A percentile compares a stretch with the other conserved stretches of the same genome.
Evolutionary conservation across 2,329 filamentous ascomycete species (phyloP).

Genomic region (Verticillium nubilum): DNA sequence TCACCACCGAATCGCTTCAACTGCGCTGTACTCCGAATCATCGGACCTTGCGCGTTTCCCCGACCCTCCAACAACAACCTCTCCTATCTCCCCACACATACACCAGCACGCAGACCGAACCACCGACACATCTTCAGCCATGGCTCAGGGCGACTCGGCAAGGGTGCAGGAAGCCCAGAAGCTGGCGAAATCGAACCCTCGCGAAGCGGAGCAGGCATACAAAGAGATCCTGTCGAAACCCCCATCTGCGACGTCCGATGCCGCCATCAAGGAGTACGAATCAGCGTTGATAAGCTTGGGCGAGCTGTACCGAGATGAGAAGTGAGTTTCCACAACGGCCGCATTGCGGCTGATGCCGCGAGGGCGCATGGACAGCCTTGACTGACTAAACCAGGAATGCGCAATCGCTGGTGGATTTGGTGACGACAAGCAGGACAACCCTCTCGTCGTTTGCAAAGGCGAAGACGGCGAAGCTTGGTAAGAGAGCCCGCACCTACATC

Average conservation of each 20-base stretch:
- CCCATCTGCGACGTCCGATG: slow-evolving; percentile 76
- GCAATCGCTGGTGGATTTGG: slow-evolving; percentile 80
- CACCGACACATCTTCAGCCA: slow-evolving; percentile 21
- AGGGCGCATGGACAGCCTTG: not conserved
- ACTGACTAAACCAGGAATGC: slow-evolving; percentile 51
- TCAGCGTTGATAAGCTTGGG: slow-evolving; percentile 80
- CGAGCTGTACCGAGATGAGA: slow-evolving; percentile 86
- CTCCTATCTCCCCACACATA: slow-evolving; percentile 1
- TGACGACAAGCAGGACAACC: slow-evolving; percentile 83
- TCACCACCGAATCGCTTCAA: slow-evolving; percentile 4
- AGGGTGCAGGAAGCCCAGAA: slow-evolving; percentile 86
- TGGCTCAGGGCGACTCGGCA: slow-evolving; percentile 54
- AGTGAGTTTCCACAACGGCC: slow-evolving; percentile 43
- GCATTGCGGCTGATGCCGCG: not conserved
- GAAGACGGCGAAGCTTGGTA: slow-evolving; percentile 97
- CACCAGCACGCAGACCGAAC: slow-evolving; percentile 16
- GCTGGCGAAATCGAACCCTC: slow-evolving; percentile 72
- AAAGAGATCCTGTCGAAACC: slow-evolving; percentile 84
- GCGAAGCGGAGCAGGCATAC: slow-evolving; percentile 82
- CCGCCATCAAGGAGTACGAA: slow-evolving; percentile 88
- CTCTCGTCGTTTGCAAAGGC: slow-evolving; percentile 97
- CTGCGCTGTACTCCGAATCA: not conserved
- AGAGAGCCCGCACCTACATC: slow-evolving; percentile 20
- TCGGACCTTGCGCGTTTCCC: not conserved
- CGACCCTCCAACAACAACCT: not conserved